Evolutionary conservation across 129 eudicot genomes (phyloP), one percentile per base, ranked within the genome.

Genomic region (Lactuca saligna): DNA sequence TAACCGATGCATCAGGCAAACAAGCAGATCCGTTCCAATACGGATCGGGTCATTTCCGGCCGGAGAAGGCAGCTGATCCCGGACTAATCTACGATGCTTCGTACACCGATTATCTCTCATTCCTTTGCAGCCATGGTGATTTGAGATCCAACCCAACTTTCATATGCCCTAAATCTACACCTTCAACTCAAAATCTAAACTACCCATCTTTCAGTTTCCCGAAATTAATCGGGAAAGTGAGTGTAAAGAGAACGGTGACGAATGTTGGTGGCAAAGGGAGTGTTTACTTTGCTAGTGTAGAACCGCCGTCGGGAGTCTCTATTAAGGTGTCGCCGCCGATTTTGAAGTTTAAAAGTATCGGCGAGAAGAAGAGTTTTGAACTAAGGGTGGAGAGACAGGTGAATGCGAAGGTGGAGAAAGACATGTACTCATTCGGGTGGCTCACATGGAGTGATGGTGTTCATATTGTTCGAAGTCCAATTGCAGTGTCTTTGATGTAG

Each of bases 11-110:
- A 69, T 74, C 82, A 8, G 88, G 95, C 48, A 70, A 67, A 4
- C 78, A 80, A 4, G 97, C 97, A 2, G 92, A 89, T 60, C 87
- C 97, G 2, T 94, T 94, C 70, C 97, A 89, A 34, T 87, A 75
- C 8, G 99, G 99, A 38, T 64, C 90, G 1, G 99, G 99, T 56
- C 93, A 94, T 66, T 83, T 94, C 84, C 74, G 86, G 46, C 99
- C 99, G 15, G 63, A 80, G 51, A 89, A 81, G 58, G 97, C 99
- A 62, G 88, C 89, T 32, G 97, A 94, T 60, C 99, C 99, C 38
- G 99, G 99, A 49, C 89, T 94, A 0, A 79, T 94, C 5, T 94
- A 94, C n/a, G 87, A 94, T 25, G 87, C 99, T 35, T 79, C 97
- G 3, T 85, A 89, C 77, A 62, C 60, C 2, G 97, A 94, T 70